Percentiles rank a stretch among this genome's conserved stretches.
Conservation (phyloP, 179 eudicot species). For the Silene coronaria region DNA sequence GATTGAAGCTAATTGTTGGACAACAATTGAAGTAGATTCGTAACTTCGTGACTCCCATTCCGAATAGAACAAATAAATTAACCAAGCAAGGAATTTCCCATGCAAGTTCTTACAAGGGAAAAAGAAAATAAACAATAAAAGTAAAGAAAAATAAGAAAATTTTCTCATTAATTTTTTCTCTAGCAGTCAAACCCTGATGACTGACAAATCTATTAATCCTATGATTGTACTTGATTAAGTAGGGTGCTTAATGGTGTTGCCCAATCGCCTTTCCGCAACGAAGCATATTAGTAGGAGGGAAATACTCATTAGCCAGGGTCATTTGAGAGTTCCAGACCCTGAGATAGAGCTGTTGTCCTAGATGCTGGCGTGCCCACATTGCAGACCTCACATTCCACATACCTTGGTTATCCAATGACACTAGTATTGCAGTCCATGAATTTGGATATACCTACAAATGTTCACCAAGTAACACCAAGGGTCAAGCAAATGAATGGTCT, state of each 20-base stretch:
- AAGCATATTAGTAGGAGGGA: constrained; percentile 59
- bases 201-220: constrained; percentile 23
- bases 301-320: constrained; percentile 65
- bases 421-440: constrained; percentile 77
- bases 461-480: not conserved
- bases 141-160: not conserved
- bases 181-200: constrained; percentile 69
- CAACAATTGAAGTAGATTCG: not conserved
- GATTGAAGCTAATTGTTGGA: not conserved
- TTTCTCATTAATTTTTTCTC: constrained; percentile 8
- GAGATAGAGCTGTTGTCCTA: constrained; percentile 81
- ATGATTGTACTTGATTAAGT: not conserved
- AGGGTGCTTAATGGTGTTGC: constrained; percentile 33
- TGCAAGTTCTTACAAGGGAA: constrained; percentile 8
- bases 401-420: constrained; percentile 90
- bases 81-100: constrained; percentile 6
- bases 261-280: constrained; percentile 80
- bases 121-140: constrained; percentile 1
- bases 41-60: not conserved
- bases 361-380: constrained; percentile 75
- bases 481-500: not conserved
- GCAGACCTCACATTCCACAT: constrained; percentile 98
- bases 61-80: constrained; percentile 9
- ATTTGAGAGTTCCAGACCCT: constrained; percentile 56
- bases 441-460: constrained; percentile 69